Evolutionary conservation across 257 asterid species (phyloP).

Genomic region (Anisodus tanguticus): DNA sequence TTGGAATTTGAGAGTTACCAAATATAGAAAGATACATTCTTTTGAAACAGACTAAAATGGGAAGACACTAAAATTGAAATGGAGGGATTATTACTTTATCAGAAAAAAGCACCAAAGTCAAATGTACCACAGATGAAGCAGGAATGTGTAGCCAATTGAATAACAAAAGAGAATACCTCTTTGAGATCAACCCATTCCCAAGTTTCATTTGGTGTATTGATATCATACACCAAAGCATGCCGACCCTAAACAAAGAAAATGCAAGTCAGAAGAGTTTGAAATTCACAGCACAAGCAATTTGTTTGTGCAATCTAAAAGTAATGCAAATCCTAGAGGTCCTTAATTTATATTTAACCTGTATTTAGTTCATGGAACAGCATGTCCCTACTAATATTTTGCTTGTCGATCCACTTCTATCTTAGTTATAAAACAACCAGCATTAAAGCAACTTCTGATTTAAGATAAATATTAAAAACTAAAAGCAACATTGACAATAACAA

Average conservation of each 20-base stretch:
- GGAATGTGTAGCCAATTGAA: background rate
- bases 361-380: constrained; percentile 22
- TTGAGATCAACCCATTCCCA: constrained; percentile 90
- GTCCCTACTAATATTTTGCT: background rate
- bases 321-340: too few species aligned
- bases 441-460: constrained; percentile 20
- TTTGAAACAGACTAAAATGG: background rate
- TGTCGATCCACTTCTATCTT: background rate
- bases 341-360: background rate
- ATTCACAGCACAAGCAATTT: too few species aligned
- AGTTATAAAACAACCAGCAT: background rate
- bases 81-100: background rate
- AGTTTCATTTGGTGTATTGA: constrained; percentile 67
- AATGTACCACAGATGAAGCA: constrained; percentile 18
- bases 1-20: background rate
- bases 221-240: constrained; percentile 88
- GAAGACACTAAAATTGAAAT: background rate
- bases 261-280: constrained; percentile 4
- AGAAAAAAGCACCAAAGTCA: background rate
- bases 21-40: background rate
- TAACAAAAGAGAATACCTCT: constrained; percentile 59
- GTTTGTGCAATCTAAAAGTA: background rate
- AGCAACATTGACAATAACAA: background rate
- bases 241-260: constrained; percentile 62
- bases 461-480: background rate